These are phyloP conservation scores for Heimioporus sp. DNA, from an alignment of 768 basidiomycete genomes.

Conservation along the genomic window DNA sequence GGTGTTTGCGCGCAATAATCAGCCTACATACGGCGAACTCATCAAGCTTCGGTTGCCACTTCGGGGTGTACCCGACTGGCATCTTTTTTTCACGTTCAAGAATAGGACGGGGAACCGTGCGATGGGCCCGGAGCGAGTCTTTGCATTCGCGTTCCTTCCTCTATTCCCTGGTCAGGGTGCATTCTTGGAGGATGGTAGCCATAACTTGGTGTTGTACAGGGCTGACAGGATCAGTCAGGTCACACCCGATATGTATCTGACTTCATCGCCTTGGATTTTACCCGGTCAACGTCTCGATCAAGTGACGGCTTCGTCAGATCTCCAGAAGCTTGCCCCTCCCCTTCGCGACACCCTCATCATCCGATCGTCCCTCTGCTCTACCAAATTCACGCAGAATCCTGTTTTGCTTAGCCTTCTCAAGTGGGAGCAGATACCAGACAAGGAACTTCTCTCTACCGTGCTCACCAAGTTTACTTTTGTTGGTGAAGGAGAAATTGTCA, in stretches of 20 bases:
- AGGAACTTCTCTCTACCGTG: conserved; percentile 64
- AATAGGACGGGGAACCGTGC: conserved; percentile 60
- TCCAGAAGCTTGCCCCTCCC: conserved; percentile 64
- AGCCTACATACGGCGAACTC: conserved; percentile 91
- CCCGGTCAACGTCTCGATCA: conserved; percentile 61
- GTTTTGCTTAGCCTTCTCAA: conserved; percentile 76
- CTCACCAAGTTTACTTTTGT: conserved; percentile 89
- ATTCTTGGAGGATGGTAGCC: conserved; percentile 88
- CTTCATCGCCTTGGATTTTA: conserved; percentile 58
- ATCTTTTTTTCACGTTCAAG: conserved; percentile 92
- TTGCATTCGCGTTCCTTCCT: conserved; percentile 91
- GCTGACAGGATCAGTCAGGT: conserved; percentile 69
- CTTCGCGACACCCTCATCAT: conserved; percentile 77
- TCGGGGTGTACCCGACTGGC: conserved; percentile 71
- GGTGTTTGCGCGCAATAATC: conserved; percentile 84
- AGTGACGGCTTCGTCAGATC: conserved; percentile 52
- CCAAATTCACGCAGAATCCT: conserved; percentile 86
- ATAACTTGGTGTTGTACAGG: conserved; percentile 79
- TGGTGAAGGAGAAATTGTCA: conserved; percentile 92
- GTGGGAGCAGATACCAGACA: conserved; percentile 72
- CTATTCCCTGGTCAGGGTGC: conserved; percentile 73
- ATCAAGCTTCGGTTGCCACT: conserved; percentile 81
- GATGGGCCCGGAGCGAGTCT: conserved; percentile 63
- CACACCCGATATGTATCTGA: conserved; percentile 68
- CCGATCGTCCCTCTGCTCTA: conserved; percentile 90